Evolutionary conservation across 768 basidiomycete species (phyloP).

Genomic region (Daedaleopsis sinensis): DNA sequence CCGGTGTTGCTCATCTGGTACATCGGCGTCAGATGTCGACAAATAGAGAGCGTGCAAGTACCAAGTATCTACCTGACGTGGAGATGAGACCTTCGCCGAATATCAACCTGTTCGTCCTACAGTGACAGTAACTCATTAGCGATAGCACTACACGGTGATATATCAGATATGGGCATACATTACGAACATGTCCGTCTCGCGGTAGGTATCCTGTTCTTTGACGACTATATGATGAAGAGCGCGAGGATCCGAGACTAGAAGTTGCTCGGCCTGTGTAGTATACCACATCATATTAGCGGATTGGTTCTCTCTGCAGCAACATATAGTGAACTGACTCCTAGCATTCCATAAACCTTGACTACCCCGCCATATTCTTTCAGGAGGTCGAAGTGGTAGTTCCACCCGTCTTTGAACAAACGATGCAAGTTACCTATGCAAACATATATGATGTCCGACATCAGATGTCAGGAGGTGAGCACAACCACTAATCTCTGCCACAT

Average conservation of each 20-base stretch:
- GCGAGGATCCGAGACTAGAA: constrained; percentile 27
- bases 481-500: neutral
- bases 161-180: neutral
- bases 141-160: no score
- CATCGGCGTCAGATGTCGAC: neutral
- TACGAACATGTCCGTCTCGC: constrained; percentile 21
- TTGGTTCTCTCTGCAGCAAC: neutral
- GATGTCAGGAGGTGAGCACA: neutral
- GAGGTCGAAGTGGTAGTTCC: constrained; percentile 34
- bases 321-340: constrained; percentile 31
- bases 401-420: constrained; percentile 36
- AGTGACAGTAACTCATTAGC: neutral
- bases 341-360: constrained; percentile 37
- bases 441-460: neutral
- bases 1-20: constrained; percentile 28
- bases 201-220: constrained; percentile 22
- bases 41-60: constrained; percentile 10
- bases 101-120: constrained; percentile 28
- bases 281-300: neutral
- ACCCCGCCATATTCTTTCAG: constrained; percentile 37
- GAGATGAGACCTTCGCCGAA: constrained; percentile 43
- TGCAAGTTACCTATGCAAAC: constrained; percentile 35
- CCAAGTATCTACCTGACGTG: constrained; percentile 40
- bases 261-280: constrained; percentile 9
- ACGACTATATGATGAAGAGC: constrained; percentile 24